Evolutionary conservation across 2,329 filamentous ascomycete species (phyloP), one percentile per base, ranked within the genome.

Genomic region (Hymenoscyphus scutula): DNA sequence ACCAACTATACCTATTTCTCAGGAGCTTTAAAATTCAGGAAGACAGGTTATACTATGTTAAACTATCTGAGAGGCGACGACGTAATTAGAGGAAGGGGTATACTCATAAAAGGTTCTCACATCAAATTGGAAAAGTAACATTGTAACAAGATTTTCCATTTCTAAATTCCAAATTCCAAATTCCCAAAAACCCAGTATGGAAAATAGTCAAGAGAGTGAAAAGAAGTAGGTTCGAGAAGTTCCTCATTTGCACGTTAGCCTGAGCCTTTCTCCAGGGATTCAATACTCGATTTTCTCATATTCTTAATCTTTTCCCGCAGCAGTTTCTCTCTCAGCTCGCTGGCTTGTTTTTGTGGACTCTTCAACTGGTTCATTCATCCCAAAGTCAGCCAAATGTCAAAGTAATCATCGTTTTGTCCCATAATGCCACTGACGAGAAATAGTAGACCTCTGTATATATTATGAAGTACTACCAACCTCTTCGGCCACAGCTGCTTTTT

Each of bases 241-340:
- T 72, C 72, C 77, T 59, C 77, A 76, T 51, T 72, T 68, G 72
- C 71, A 72, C 69, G 79, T 82, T 81, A 82, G 80, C 79, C 73
- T 80, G 71, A 76, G 74, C 73, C 65, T 59, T 75, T 75, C 71
- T 74, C 75, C 71, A 73, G 72, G 68, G 66, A 66, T 38, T 69
- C 67, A 61, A 67, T 77, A 74, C 76, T 80, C 70, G 78, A 80
- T 74, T 76, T 79, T 78, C 80, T 82, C 80, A 82, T 82, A 78
- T 82, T 80, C 75, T 81, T 81, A 67, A 84, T 82, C 72, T 77
- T 79, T 67, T 83, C 80, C 72, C 77, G 79, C n/a, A 83, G 73
- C 70, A 83, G 76, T 70, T 76, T 79, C 72, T 84, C 81, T 64
- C 78, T 77, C 63, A 79, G 73, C 69, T 81, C 76, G 67, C 76